A percentile compares a stretch with the other conserved stretches of the same genome.
Evolutionary conservation across 2,329 filamentous ascomycete genomes (phyloP).

Genomic region (Fusarium poae): DNA sequence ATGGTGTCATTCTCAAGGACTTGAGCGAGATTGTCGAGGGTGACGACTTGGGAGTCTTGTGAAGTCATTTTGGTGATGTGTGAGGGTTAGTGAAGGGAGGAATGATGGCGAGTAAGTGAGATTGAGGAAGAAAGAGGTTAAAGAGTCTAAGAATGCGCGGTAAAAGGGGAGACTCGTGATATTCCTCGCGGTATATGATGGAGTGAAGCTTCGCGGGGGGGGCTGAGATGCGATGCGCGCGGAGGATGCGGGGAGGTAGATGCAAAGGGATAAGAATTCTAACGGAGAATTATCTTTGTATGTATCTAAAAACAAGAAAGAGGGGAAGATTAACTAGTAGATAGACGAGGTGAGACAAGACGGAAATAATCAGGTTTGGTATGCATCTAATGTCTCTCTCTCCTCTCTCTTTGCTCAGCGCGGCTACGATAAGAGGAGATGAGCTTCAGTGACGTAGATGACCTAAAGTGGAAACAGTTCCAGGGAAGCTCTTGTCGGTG

Average conservation of each 20-base stretch:
- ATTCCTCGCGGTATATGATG: background rate
- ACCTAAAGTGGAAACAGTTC: slow-evolving; percentile 19
- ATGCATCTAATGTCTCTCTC: background rate
- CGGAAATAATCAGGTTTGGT: slow-evolving; percentile 18
- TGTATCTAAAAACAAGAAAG: background rate
- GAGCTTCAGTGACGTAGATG: slow-evolving; percentile 46
- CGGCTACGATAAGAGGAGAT: slow-evolving; percentile 48
- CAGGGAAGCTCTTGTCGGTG: slow-evolving; percentile 30
- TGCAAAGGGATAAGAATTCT: too few relatives aligned
- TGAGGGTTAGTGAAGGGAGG: slow-evolving; percentile 21
- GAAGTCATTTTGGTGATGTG: slow-evolving; percentile 47
- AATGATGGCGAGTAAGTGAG: background rate
- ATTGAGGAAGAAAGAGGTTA: background rate
- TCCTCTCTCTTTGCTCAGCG: slow-evolving; percentile 27
- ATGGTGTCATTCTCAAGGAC: slow-evolving; percentile 78
- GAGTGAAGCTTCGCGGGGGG: slow-evolving; percentile 6
- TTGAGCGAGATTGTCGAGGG: slow-evolving; percentile 72
- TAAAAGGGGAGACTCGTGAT: background rate
- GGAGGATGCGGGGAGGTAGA: slow-evolving; percentile 4
- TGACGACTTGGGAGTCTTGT: slow-evolving; percentile 58
- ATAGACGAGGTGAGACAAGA: slow-evolving; percentile 14
- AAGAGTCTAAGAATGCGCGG: background rate
- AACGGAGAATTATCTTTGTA: background rate
- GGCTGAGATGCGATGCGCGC: slow-evolving; percentile 18
- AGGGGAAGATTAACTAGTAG: slow-evolving; percentile 4